Percentiles rank a stretch among this genome's conserved stretches.
These are phyloP conservation scores for Xylariaceae sp. DNA, from an alignment of 2,329 filamentous ascomycete species.

Conservation along the genomic window DNA sequence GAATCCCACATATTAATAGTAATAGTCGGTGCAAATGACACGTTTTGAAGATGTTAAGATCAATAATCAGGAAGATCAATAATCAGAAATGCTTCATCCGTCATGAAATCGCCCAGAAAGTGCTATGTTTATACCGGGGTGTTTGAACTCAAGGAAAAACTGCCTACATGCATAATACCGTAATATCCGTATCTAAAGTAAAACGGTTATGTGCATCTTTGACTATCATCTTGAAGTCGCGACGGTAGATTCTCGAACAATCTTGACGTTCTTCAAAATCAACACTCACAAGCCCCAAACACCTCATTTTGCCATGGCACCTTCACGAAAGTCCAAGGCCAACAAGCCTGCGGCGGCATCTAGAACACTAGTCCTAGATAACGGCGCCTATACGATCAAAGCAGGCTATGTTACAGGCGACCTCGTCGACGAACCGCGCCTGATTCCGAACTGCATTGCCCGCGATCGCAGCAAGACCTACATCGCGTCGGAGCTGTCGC, in stretches of 20 bases:
- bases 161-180: no score
- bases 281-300: background rate
- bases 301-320: constrained; percentile 26
- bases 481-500: constrained; percentile 70
- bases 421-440: constrained; percentile 50
- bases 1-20: no score
- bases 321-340: constrained; percentile 46
- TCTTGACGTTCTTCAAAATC: background rate
- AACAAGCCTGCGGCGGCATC: constrained; percentile 48
- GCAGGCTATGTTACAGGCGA: constrained; percentile 64
- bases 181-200: background rate
- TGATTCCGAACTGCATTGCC: constrained; percentile 85
- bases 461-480: constrained; percentile 75
- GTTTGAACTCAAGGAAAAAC: no score
- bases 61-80: no score
- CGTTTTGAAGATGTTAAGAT: no score
- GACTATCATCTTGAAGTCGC: background rate
- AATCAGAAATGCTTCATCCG: no score
- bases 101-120: no score
- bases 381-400: constrained; percentile 88
- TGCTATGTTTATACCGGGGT: no score
- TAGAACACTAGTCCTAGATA: constrained; percentile 82
- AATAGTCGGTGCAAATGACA: no score
- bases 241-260: background rate
- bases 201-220: background rate